Evolutionary conservation across 441 rosid genomes (phyloP).

Genomic region (Pelargonium cotyledonis): DNA sequence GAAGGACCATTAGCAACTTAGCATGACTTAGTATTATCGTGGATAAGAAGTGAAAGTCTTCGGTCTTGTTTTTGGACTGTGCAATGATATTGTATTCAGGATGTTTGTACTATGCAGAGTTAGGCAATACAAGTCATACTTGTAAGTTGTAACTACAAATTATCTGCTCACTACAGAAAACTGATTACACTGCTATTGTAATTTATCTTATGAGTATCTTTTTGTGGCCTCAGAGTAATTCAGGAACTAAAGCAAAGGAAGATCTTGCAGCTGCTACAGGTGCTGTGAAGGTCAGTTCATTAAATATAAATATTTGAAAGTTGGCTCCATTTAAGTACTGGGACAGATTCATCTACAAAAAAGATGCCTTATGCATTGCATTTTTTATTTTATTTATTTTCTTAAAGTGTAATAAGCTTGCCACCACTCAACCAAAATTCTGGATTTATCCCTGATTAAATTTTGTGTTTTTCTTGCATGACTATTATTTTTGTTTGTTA

Average conservation of each 20-base stretch:
- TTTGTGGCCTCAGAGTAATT: slow-evolving; percentile 69
- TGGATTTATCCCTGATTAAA: too few species aligned
- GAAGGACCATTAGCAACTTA: not conserved
- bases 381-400: too few species aligned
- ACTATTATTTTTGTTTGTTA: not conserved
- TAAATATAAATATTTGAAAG: slow-evolving; percentile 11
- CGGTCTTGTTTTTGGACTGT: slow-evolving; percentile 2
- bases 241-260: slow-evolving; percentile 97
- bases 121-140: not conserved
- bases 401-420: too few species aligned
- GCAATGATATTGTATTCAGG: not conserved
- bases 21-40: not conserved
- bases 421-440: too few species aligned
- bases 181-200: not conserved
- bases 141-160: not conserved
- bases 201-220: slow-evolving; percentile 12
- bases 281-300: slow-evolving; percentile 82
- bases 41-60: not conserved
- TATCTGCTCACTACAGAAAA: not conserved
- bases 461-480: not conserved
- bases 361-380: too few species aligned
- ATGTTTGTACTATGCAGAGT: not conserved
- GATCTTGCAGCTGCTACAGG: slow-evolving; percentile 98
- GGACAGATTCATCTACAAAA: not conserved
- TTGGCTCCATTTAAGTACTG: not conserved